Base-by-base conservation (phyloP, 108 stramenopile genomes). In the Discostella pseudostelligera region DNA sequence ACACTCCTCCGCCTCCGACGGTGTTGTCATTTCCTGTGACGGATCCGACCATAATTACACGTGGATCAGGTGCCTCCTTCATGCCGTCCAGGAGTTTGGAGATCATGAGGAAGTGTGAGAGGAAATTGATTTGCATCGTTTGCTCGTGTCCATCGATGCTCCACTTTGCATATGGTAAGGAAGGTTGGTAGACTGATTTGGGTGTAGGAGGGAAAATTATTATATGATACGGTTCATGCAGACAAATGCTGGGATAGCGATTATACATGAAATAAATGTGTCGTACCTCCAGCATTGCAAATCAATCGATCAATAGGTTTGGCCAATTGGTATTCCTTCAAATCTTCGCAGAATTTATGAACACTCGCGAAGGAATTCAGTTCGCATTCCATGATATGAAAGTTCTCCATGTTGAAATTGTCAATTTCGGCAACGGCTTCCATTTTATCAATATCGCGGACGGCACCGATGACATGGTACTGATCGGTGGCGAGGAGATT, bases 1-100 rank as follows among this genome's bases (percentile, higher is more conserved):
- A 95, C 22, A 95, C 94, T 39, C 90, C 90, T 36, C 94, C 94
- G 8, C 94, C 94, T 44, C 94, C 90, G 22, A 95, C 90, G 11
- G 94, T 95, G 71, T 92, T 92, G 73, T 92, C 90, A 62, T 95
- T 95, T 40, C 94, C 94, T 16, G 94, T 95, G 29, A 95, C 90
- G 37, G 84, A 85, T 48, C 94, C 94, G 19, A 95, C 94, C 83
- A 89, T 89, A 39, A 83, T 74, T 28, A 92, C 78, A 16, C 94
- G 72, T 4, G 94, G 76, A 73, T 90, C 89, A 2, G 80, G 63
- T 24, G 89, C 79, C 8, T 77, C 78, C 54, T 55, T 72, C 89
- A 95, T 90, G 21, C 75, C 74, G 2, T 77, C 68, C 71, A 95
- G 64, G 4, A 82, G 76, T 50, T 74, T 69, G 12, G 74, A 76